Evolutionary conservation across 306 rosid species (phyloP).

Genomic region (Oxytropis ochrocephala): DNA sequence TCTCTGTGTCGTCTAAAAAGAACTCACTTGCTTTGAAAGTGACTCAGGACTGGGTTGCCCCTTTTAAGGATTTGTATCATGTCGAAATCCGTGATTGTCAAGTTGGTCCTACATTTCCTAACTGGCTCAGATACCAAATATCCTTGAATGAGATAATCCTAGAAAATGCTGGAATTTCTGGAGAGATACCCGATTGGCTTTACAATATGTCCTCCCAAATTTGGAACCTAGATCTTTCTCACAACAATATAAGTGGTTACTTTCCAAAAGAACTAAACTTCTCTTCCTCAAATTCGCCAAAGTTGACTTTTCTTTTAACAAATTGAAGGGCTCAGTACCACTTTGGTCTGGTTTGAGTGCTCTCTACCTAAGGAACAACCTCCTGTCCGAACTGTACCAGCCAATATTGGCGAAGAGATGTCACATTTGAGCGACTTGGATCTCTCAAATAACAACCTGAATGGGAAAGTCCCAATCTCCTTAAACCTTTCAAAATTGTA

Average conservation of each 20-base stretch:
- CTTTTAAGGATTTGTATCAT: not conserved
- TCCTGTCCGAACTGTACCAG: not conserved
- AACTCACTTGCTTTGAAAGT: not conserved
- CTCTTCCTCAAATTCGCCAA: not conserved
- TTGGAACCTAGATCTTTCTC: not conserved
- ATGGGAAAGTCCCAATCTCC: not conserved
- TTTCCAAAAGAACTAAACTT: slow-evolving; percentile 1
- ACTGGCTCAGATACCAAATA: not conserved
- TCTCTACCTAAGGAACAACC: slow-evolving; percentile 3
- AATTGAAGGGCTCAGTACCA: not conserved
- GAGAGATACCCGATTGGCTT: not conserved
- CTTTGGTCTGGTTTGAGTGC: not conserved
- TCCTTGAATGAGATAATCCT: not conserved
- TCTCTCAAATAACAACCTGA: slow-evolving; percentile 13
- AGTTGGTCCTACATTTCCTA: slow-evolving; percentile 12
- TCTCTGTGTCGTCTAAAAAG: not conserved
- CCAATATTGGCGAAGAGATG: not conserved
- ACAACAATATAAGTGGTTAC: slow-evolving; percentile 12
- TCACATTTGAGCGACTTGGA: not conserved
- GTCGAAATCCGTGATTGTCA: not conserved
- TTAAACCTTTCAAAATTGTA: not conserved
- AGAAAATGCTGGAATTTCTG: not conserved
- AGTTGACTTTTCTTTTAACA: not conserved
- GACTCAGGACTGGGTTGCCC: not conserved
- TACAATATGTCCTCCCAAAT: not conserved